A percentile compares a stretch with the other conserved stretches of the same genome.
phyloP scores from a whole-genome alignment of 768 basidiomycete species.

The Nevesoporus exiguus region DNA sequence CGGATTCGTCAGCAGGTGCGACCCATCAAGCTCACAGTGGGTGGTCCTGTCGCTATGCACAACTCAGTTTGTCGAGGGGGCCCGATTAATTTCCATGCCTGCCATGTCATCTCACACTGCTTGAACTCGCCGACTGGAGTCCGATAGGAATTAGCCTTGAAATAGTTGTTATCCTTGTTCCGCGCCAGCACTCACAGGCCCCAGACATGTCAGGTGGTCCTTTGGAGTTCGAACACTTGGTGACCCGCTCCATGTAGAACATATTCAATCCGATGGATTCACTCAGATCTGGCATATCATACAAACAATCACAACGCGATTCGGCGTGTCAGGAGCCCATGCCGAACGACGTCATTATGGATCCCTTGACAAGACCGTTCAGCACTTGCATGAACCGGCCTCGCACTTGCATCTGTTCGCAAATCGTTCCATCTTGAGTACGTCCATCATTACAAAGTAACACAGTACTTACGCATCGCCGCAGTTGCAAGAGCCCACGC shows the following conservation, averaged over 20 bases:
- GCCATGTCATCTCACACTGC: too few species aligned
- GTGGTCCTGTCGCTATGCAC: background rate
- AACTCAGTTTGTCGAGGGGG: too few species aligned
- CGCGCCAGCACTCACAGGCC: too few species aligned
- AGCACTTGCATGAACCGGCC: background rate
- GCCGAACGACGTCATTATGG: background rate
- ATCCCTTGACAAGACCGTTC: background rate
- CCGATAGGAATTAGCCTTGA: too few species aligned
- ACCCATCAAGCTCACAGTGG: conserved; percentile 69
- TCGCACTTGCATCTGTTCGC: conserved; percentile 15
- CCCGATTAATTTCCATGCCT: too few species aligned
- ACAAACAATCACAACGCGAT: background rate
- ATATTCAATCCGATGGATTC: background rate
- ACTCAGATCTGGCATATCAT: background rate
- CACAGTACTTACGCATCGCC: conserved; percentile 3
- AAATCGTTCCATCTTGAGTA: background rate
- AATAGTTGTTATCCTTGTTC: too few species aligned
- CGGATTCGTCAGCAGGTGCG: conserved; percentile 66
- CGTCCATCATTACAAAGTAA: background rate
- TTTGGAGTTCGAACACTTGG: too few species aligned
- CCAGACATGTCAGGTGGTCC: too few species aligned
- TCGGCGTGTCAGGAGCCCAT: background rate
- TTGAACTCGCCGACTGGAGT: too few species aligned
- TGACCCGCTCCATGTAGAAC: background rate
- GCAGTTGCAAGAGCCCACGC: conserved; percentile 4